Evolutionary conservation across 2,329 filamentous ascomycete species (phyloP), one percentile per base, ranked within the genome.

Genomic region (Trichoderma sp.): DNA sequence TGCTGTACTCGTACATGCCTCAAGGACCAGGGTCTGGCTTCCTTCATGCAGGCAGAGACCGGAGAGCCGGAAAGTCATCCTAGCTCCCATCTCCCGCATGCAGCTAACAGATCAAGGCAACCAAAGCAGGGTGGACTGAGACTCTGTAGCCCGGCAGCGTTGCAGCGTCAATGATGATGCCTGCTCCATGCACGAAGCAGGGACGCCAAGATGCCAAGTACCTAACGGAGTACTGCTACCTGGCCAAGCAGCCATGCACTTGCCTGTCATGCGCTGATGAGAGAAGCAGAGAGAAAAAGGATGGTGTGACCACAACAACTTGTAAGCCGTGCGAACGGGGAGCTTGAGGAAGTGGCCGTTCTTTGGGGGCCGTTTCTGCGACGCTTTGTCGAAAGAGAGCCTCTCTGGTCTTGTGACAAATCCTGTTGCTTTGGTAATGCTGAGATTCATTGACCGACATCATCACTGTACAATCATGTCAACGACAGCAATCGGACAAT

Each of bases 71-170:
- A 61, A 61, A 48, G 45, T 12, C 58, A 51, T 51, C 58, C 58
- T 61, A 61, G 58, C 58, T 61, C 47, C 58, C 58, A 61, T 61
- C 58, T 61, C 58, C 58, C 58, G 47, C 58, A 61, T 61, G 58
- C 58, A 52, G 58, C 58, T 61, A 61, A 52, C 39, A 60, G 47
- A 51, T 41, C 30, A 45, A 48, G 45, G 12, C 19, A 43, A 43
- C 34, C 47, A 44, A 51, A 61, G 24, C n/a, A 45, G 44, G 26
- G 34, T 39, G 21, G 34, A 51, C 47, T 43, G 47, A 51, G 47
- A 51, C 58, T 61, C 58, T 34, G 30, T 24, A 50, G 45, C 57
- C 45, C 41, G 45, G 30, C 34, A 56, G 52, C 39, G 52, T 43
- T 56, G 52, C 56, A 39, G 17, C 10, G 44, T 39, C 56, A 30